Evolutionary conservation across 768 basidiomycete genomes (phyloP).

Genomic region (Steccherinum ochraceum): DNA sequence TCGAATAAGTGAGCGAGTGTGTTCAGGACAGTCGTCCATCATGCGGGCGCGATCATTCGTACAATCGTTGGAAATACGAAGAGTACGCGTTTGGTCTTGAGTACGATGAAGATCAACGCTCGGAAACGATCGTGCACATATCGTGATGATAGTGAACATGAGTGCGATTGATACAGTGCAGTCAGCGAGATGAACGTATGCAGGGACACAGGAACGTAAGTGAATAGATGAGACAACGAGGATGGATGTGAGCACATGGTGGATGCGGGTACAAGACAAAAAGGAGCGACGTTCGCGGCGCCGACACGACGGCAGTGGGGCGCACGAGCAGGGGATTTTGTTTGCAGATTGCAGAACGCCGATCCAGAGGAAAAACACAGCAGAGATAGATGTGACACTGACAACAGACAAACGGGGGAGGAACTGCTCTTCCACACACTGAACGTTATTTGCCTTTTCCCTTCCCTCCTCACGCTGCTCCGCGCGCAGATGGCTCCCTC

Average conservation of each 20-base stretch:
- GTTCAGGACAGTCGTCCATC: too few relatives aligned
- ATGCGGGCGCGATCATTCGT: too few relatives aligned
- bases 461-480: not conserved
- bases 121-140: too few relatives aligned
- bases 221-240: not conserved
- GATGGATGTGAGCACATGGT: not conserved
- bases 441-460: not conserved
- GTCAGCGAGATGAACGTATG: not conserved
- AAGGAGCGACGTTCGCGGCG: not conserved
- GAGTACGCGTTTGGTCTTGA: too few relatives aligned
- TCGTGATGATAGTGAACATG: not conserved
- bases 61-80: too few relatives aligned
- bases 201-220: not conserved
- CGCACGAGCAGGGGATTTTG: not conserved
- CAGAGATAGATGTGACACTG: not conserved
- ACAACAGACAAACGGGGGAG: not conserved
- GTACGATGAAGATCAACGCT: too few relatives aligned
- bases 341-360: not conserved
- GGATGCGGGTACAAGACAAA: not conserved
- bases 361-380: not conserved
- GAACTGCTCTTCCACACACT: not conserved
- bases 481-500: not conserved
- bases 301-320: not conserved
- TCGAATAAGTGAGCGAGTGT: too few relatives aligned
- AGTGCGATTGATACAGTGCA: slow-evolving; percentile 1